phyloP scores from a whole-genome alignment of 495 filamentous ascomycete genomes.

The Pseudoneurospora amorphoporcata region DNA sequence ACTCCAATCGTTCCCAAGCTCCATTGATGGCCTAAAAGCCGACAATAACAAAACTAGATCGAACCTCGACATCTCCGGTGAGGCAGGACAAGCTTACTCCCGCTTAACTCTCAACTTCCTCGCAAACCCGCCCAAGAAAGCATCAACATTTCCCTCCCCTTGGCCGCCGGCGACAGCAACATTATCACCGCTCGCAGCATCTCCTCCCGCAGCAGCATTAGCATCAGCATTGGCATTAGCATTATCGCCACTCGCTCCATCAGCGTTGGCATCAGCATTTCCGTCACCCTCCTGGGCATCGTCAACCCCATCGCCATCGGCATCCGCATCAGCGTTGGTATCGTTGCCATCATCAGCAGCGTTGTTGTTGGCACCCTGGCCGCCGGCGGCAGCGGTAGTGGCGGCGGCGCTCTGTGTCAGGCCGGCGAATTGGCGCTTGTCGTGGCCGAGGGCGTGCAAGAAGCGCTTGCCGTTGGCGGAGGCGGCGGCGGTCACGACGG shows the following conservation, averaged over 20 bases:
- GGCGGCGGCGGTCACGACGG: slow-evolving; percentile 11
- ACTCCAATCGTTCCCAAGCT: neutral
- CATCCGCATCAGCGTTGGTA: neutral
- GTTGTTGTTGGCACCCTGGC: neutral
- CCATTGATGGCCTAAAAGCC: neutral
- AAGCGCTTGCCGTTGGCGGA: slow-evolving; percentile 5
- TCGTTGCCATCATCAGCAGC: neutral
- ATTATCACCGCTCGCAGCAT: neutral
- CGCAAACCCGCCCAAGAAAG: neutral
- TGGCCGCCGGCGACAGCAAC: neutral
- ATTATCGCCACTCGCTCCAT: neutral
- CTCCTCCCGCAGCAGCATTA: too few relatives aligned
- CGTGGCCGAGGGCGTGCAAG: neutral
- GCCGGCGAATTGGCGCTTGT: neutral
- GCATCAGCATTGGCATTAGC: too few relatives aligned
- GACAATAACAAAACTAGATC: neutral
- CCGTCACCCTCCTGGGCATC: neutral
- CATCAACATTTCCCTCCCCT: neutral
- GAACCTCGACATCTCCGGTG: neutral
- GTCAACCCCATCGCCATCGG: neutral
- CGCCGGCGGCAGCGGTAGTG: neutral
- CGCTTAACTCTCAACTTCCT: neutral
- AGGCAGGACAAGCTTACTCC: neutral
- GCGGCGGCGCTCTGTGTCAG: neutral
- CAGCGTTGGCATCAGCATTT: too few relatives aligned